Evolutionary conservation across 495 filamentous ascomycete genomes (phyloP), one percentile per base, ranked within the genome.

Genomic region (Acidiella bohemica): DNA sequence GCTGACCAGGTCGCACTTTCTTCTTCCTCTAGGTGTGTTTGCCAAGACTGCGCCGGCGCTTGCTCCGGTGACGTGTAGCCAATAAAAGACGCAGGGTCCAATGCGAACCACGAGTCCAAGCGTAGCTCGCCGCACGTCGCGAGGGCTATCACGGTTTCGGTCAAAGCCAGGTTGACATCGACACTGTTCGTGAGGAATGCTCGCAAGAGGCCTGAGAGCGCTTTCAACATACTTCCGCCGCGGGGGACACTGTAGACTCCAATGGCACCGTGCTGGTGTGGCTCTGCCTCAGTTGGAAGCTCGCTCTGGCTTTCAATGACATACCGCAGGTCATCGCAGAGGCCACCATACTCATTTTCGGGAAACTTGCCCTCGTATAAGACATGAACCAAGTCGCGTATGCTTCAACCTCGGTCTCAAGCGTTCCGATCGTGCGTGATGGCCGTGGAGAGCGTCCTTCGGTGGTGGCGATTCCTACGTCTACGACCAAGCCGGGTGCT

Each of bases 131-230:
- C 76, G 46, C 90, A 96, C 0, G 80, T 77, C 12, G 80, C 78
- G 20, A 96, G 67, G 44, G 84, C 81, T 40, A 87, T 73, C 12
- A 99, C 67, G 5, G 78, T 71, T 49, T 86, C 79, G 0, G 92
- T 95, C 6, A 93, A 62, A 1, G 76, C 75, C 9, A 99, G 64
- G 53, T 99, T 99, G 12, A 77, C 82, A 42, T 92, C 84, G 2
- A 95, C 75, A 13, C 84, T 75, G 56, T 99, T 96, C 5, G 78
- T 72, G 49, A 94, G 82, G 54, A 96, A 99, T 0, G 68, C 73
- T 16, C 74, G 67, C 23, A 96, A 59, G 4, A 86, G 71, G 12
- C 67, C 67, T 8, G 90, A 59, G 2, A 93, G 56, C 25, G 73
- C 74, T 42, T 70, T 70, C 22, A 94, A 66, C 13, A 99, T 65